These are phyloP conservation scores for Gaeumannomyces sp. DNA, from an alignment of 2,329 filamentous ascomycete genomes.

Conservation along the genomic window DNA sequence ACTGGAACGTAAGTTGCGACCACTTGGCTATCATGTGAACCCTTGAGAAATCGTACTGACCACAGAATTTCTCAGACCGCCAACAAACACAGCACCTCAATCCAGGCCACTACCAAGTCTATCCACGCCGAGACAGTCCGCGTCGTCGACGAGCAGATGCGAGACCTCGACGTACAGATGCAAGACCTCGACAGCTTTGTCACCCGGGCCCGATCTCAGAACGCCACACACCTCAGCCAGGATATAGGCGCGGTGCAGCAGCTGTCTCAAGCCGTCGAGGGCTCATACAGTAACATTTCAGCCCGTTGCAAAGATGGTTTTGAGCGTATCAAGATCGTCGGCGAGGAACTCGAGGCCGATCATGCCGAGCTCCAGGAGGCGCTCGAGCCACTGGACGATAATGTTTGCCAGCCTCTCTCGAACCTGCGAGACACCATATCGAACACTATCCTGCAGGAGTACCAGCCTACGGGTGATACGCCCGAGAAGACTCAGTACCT, in stretches of 20 bases:
- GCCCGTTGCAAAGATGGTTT: slow-evolving; percentile 64
- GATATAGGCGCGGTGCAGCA: slow-evolving; percentile 60
- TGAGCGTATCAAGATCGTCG: slow-evolving; percentile 61
- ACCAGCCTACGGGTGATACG: slow-evolving; percentile 77
- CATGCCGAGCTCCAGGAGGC: slow-evolving; percentile 51
- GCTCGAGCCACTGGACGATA: slow-evolving; percentile 52
- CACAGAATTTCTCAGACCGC: slow-evolving; percentile 45
- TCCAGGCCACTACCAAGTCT: slow-evolving; percentile 75
- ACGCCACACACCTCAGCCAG: slow-evolving; percentile 66
- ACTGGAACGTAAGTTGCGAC: slow-evolving; percentile 68
- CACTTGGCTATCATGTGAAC: slow-evolving; percentile 7
- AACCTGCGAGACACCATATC: slow-evolving; percentile 66
- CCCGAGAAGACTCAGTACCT: slow-evolving; percentile 75
- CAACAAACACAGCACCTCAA: slow-evolving; percentile 72
- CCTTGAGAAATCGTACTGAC: slow-evolving; percentile 5
- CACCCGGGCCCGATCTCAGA: slow-evolving; percentile 71
- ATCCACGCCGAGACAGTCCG: slow-evolving; percentile 87
- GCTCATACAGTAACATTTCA: slow-evolving; percentile 66
- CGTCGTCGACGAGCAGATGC: slow-evolving; percentile 84
- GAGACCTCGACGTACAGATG: slow-evolving; percentile 83
- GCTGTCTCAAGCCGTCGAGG: slow-evolving; percentile 62
- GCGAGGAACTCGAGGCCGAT: slow-evolving; percentile 58
- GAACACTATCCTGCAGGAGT: slow-evolving; percentile 64
- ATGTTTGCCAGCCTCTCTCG: slow-evolving; percentile 62
- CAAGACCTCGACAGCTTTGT: slow-evolving; percentile 87